Evolutionary conservation across 2,329 filamentous ascomycete species (phyloP).

Genomic region (Talaromyces pinophilus): DNA sequence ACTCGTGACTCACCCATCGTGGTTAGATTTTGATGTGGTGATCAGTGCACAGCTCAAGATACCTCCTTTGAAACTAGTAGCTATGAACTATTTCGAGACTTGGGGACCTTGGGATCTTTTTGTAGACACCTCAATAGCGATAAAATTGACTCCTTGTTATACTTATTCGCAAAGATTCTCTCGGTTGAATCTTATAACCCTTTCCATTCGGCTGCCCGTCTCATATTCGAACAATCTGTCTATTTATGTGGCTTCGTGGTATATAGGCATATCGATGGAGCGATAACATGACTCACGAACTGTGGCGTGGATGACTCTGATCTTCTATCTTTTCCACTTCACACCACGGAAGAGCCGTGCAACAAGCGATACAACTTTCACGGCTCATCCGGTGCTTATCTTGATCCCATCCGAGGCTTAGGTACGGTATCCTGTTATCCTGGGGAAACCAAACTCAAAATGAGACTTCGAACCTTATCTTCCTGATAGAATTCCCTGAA

Average conservation of each 20-base stretch:
- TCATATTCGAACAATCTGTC: neutral
- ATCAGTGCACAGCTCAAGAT: neutral
- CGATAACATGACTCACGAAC: neutral
- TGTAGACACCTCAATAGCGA: neutral
- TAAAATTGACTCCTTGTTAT: neutral
- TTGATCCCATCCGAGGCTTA: neutral
- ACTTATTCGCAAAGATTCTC: neutral
- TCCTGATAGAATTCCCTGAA: neutral
- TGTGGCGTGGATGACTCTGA: neutral
- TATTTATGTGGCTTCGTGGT: neutral
- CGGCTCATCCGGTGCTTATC: constrained; percentile 3
- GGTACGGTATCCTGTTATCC: neutral
- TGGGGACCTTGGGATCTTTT: neutral
- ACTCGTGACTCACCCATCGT: neutral
- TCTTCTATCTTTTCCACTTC: neutral
- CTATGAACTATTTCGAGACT: neutral
- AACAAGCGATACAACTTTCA: neutral
- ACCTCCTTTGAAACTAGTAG: neutral
- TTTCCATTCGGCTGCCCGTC: neutral
- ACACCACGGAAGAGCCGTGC: constrained; percentile 7
- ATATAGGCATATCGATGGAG: neutral
- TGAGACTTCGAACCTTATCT: neutral
- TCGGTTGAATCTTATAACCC: neutral
- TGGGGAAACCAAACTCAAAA: neutral
- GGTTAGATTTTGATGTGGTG: neutral